These are phyloP conservation scores for Claviceps humidiphila DNA, from an alignment of 2,329 filamentous ascomycete genomes.

Conservation along the genomic window DNA sequence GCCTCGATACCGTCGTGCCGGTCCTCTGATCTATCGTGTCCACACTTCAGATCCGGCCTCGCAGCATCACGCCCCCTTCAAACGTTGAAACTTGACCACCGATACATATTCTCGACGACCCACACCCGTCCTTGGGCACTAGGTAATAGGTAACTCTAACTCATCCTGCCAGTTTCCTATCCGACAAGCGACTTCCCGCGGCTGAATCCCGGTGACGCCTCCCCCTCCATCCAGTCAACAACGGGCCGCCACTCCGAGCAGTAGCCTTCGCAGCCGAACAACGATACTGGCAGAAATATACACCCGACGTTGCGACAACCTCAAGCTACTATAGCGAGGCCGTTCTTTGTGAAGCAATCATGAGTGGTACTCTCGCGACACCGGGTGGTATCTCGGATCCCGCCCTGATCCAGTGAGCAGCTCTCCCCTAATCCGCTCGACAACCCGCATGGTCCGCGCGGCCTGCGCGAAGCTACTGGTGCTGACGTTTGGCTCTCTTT, in stretches of 20 bases:
- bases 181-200: background rate
- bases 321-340: background rate
- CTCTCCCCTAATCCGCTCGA: constrained; percentile 2
- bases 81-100: background rate
- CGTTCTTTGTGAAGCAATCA: constrained; percentile 11
- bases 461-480: background rate
- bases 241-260: constrained; percentile 1
- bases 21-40: constrained; percentile 12
- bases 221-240: background rate
- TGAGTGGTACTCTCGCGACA: constrained; percentile 25
- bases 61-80: background rate
- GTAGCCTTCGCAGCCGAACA: background rate
- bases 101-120: background rate
- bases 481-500: constrained; percentile 3
- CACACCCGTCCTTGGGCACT: background rate
- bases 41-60: constrained; percentile 4
- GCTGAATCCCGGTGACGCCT: constrained; percentile 2
- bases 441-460: background rate
- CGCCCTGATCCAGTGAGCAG: constrained; percentile 47
- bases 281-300: background rate
- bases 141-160: too few relatives aligned
- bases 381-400: constrained; percentile 52
- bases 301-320: background rate
- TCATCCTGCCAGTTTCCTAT: background rate
- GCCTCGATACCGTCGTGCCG: constrained; percentile 15